Conservation (phyloP, 345 rosid genomes). For the Ceriops tagal region DNA sequence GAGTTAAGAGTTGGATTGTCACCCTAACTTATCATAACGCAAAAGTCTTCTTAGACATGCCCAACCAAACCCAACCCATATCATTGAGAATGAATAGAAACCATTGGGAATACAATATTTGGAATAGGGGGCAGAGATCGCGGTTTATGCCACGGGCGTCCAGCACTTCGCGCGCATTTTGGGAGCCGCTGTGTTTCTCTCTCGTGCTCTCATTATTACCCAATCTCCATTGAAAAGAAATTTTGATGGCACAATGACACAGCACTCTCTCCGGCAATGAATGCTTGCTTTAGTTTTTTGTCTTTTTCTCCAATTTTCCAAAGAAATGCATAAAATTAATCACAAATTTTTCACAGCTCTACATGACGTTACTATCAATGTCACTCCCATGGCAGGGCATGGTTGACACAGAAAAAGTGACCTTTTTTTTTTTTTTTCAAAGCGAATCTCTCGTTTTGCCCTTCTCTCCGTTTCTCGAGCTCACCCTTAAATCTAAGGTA, state of each 20-base stretch:
- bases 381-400: neutral
- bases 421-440: neutral
- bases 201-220: constrained; percentile 26
- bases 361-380: neutral
- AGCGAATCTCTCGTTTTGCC: neutral
- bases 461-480: too few species aligned
- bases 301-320: too few species aligned
- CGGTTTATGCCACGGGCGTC: neutral
- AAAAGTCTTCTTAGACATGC: too few species aligned
- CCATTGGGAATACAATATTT: too few species aligned
- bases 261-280: neutral
- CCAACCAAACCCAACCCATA: neutral
- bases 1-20: too few species aligned
- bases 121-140: neutral
- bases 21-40: too few species aligned
- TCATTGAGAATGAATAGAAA: neutral
- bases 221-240: constrained; percentile 12
- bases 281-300: neutral
- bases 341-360: neutral
- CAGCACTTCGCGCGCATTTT: constrained; percentile 18
- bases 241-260: constrained; percentile 6
- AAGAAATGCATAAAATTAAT: neutral
- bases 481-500: too few species aligned
- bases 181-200: neutral
- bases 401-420: neutral